phyloP scores from a whole-genome alignment of 306 rosid genomes.

The Rosa persica region DNA sequence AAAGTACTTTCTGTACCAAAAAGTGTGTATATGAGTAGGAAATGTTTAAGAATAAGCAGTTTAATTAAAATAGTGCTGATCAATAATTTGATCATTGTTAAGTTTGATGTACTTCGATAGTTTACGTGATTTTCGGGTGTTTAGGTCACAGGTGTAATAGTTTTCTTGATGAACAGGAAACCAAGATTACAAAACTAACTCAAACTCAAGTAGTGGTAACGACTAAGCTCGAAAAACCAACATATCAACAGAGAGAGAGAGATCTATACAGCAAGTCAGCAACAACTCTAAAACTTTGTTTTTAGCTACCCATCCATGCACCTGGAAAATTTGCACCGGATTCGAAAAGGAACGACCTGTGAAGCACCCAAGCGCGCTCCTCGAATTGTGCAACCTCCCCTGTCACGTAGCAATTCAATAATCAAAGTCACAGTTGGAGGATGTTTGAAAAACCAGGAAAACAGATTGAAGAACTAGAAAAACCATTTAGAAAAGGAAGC shows the following conservation, averaged over 20 bases:
- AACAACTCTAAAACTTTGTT: background rate
- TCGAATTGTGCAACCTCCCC: background rate
- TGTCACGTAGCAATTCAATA: background rate
- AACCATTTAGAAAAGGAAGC: background rate
- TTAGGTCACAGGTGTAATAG: background rate
- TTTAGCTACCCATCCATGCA: background rate
- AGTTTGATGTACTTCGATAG: background rate
- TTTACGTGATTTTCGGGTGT: background rate
- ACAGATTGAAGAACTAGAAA: background rate
- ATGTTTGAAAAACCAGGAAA: background rate
- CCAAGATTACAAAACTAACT: background rate
- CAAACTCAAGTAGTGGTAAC: background rate
- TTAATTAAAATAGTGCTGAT: background rate
- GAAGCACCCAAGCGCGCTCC: background rate
- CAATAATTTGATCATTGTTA: background rate
- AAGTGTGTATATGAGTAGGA: background rate
- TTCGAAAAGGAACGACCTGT: background rate
- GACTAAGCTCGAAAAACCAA: background rate
- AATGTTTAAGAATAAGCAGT: background rate
- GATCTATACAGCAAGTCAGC: background rate
- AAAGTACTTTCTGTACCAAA: background rate
- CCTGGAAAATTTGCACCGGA: background rate
- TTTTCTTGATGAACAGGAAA: background rate
- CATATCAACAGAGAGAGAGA: background rate
- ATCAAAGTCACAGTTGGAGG: background rate